Percentiles rank a stretch among this genome's conserved stretches.
These are phyloP conservation scores for Gonapodya sp. DNA, from an alignment of 192 early-diverging fungal genomes.

Conservation along the genomic window DNA sequence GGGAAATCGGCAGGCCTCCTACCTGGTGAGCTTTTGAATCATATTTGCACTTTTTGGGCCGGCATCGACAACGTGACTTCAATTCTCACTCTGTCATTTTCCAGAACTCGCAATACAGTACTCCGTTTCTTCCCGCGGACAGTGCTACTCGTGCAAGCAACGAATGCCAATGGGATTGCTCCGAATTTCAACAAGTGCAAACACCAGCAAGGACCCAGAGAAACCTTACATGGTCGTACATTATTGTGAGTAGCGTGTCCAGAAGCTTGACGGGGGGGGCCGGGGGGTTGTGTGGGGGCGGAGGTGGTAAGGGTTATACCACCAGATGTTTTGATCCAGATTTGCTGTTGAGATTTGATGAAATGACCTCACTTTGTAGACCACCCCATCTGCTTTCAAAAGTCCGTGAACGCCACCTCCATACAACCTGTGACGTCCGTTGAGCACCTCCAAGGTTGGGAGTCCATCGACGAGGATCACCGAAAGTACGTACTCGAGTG, in stretches of 20 bases:
- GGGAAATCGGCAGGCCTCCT: too few species aligned
- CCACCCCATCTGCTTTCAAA: background rate
- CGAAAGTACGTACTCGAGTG: background rate
- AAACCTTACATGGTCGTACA: background rate
- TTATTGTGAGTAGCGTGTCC: background rate
- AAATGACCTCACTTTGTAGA: too few species aligned
- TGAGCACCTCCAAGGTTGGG: background rate
- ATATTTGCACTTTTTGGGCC: too few species aligned
- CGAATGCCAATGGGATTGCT: background rate
- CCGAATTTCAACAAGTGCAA: background rate
- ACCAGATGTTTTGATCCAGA: too few species aligned
- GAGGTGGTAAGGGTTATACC: too few species aligned
- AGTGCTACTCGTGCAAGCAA: background rate
- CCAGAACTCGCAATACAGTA: background rate
- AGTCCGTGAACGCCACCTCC: background rate
- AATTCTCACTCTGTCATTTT: too few species aligned
- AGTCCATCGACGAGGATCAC: background rate
- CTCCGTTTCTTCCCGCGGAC: background rate
- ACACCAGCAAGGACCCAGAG: background rate
- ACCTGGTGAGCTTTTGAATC: too few species aligned
- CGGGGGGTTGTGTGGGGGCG: too few species aligned
- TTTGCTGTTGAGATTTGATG: too few species aligned
- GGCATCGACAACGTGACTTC: too few species aligned
- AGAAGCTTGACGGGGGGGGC: too few species aligned
- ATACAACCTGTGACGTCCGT: background rate